These are phyloP conservation scores for Chlorophyllum brunneum DNA, from an alignment of 768 basidiomycete genomes.

Conservation along the genomic window DNA sequence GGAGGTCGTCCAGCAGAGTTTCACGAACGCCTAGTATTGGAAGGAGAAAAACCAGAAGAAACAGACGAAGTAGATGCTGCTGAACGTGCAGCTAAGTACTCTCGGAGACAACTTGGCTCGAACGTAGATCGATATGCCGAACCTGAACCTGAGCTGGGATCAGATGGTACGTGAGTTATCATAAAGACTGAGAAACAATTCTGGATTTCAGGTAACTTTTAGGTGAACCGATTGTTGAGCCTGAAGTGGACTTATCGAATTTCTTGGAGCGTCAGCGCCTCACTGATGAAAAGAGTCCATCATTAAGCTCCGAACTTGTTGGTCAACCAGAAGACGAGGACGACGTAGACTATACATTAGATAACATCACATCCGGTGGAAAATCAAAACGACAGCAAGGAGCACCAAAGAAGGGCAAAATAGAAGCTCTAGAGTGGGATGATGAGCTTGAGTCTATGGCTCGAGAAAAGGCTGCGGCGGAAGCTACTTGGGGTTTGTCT, in stretches of 20 bases:
- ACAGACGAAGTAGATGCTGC: slow-evolving; percentile 46
- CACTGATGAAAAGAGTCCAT: slow-evolving; percentile 31
- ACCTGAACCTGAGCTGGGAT: slow-evolving; percentile 62
- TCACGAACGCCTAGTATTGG: slow-evolving; percentile 53
- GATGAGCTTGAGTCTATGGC: slow-evolving; percentile 58
- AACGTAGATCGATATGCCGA: slow-evolving; percentile 77
- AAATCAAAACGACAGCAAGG: slow-evolving; percentile 11
- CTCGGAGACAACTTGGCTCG: slow-evolving; percentile 55
- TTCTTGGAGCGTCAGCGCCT: slow-evolving; percentile 65
- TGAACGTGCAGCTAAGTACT: slow-evolving; percentile 47
- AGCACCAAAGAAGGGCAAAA: slow-evolving; percentile 55
- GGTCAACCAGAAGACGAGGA: slow-evolving; percentile 44
- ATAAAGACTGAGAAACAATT: neutral
- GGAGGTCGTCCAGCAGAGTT: slow-evolving; percentile 65
- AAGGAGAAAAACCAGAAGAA: slow-evolving; percentile 47
- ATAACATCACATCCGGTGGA: slow-evolving; percentile 41
- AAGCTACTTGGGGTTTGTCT: slow-evolving; percentile 66
- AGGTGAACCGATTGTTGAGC: slow-evolving; percentile 68
- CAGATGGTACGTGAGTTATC: slow-evolving; percentile 50
- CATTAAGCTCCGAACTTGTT: slow-evolving; percentile 15
- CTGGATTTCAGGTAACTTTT: neutral
- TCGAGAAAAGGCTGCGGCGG: slow-evolving; percentile 68
- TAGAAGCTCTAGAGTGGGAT: slow-evolving; percentile 67
- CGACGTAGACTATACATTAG: slow-evolving; percentile 57
- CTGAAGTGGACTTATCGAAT: slow-evolving; percentile 65